These are phyloP conservation scores for Thelonectria olida DNA, from an alignment of 2,329 filamentous ascomycete genomes.

Conservation along the genomic window DNA sequence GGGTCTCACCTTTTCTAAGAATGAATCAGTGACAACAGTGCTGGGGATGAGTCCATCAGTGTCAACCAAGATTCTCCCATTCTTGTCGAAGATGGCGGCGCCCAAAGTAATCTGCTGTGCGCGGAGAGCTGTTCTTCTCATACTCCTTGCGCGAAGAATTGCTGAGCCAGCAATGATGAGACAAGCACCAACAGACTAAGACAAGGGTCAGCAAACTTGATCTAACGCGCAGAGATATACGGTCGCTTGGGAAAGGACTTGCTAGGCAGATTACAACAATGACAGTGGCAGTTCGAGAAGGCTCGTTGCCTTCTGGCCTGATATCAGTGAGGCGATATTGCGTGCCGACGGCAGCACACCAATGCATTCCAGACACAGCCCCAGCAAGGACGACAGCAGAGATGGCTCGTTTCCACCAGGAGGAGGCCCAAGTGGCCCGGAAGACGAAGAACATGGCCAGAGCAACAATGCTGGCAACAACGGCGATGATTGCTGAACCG, in stretches of 20 bases:
- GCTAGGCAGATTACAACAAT: slow-evolving; percentile 79
- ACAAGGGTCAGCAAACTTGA: slow-evolving; percentile 4
- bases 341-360: slow-evolving; percentile 79
- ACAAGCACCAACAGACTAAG: slow-evolving; percentile 69
- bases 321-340: slow-evolving; percentile 66
- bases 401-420: slow-evolving; percentile 77
- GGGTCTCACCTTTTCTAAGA: slow-evolving; percentile 67
- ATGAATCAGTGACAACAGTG: slow-evolving; percentile 81
- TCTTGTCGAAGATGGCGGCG: slow-evolving; percentile 72
- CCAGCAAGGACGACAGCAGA: slow-evolving; percentile 75
- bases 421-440: slow-evolving; percentile 78
- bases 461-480: slow-evolving; percentile 74
- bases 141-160: slow-evolving; percentile 62
- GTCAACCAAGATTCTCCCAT: slow-evolving; percentile 74
- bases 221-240: no score
- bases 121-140: slow-evolving; percentile 63
- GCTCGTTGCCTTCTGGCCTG: slow-evolving; percentile 43
- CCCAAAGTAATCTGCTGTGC: slow-evolving; percentile 69
- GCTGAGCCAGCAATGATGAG: slow-evolving; percentile 65
- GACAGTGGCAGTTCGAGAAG: slow-evolving; percentile 72
- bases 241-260: slow-evolving; percentile 40
- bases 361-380: slow-evolving; percentile 88
- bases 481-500: slow-evolving; percentile 76
- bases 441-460: slow-evolving; percentile 82
- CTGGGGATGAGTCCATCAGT: slow-evolving; percentile 75